Evolutionary conservation across 305 asterid species (phyloP), one percentile per base, ranked within the genome.

Genomic region (Fraxinus albicans): DNA sequence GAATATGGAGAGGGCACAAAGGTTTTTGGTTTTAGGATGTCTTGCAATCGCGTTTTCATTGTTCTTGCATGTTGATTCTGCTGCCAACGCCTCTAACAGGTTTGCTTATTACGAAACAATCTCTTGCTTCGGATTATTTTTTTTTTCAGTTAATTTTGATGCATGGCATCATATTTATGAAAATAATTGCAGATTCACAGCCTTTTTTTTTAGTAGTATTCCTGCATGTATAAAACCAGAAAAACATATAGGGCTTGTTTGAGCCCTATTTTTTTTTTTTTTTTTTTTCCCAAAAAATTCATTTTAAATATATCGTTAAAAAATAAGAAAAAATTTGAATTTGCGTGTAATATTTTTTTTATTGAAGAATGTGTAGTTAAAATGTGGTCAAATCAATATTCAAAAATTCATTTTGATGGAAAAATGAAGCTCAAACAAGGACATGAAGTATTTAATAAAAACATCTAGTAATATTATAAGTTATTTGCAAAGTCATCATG

Each of bases 1-100:
- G 2, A 33, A 35, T 12, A 87, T 86, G 89, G 81, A 77, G 73
- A 82, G 78, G 80, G 8, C 42, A 73, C 33, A n/a, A 55, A 47
- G 75, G 60, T 44, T 55, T 10, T 65, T 65, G 12, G 55, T 84
- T 7, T 33, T 69, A n/a, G 15, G 77, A 31, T 78, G 82, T 55
- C 34, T 74, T 63, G 67, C 73, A 2, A 82, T 80, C 50, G 25
- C 40, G 6, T 65, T 88, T 21, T 86, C 72, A 53, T 79, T 81
- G 81, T 36, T 85, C 80, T 79, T 81, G 76, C 34, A 80, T 40
- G 81, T 86, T 25, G 79, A 63, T 76, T 67, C 53, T 34, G 42
- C 82, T 35, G 40, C 80, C 35, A 63, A 2, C 8, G 76, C 77
- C 7, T 77, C 86, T 77, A 8, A 82, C 88, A 84, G 42, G 72